These are phyloP conservation scores for Jacaranda mimosifolia DNA, from an alignment of 257 asterid species.

Conservation along the genomic window DNA sequence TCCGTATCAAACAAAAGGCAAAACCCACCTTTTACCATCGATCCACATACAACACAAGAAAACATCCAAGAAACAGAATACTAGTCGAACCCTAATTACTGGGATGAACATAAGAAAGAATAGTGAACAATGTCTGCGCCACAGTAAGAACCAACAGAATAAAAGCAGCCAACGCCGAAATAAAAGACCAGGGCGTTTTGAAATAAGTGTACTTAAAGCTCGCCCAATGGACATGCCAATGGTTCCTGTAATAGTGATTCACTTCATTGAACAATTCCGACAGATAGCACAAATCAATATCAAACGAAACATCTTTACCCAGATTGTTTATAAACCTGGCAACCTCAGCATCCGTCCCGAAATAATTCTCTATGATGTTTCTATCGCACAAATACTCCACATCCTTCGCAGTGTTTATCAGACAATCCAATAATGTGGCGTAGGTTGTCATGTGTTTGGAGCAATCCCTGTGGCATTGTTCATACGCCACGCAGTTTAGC, in stretches of 20 bases:
- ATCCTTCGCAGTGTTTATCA: constrained; percentile 67
- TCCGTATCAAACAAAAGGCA: too few relatives aligned
- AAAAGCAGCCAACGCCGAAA: constrained; percentile 82
- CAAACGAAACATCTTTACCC: constrained; percentile 86
- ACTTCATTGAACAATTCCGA: constrained; percentile 68
- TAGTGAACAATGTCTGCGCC: constrained; percentile 66
- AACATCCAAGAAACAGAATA: not conserved
- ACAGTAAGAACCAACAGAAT: constrained; percentile 69
- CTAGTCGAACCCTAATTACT: not conserved
- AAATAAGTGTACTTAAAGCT: constrained; percentile 84
- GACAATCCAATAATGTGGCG: constrained; percentile 72
- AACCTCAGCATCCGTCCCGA: constrained; percentile 81
- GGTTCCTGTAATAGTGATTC: constrained; percentile 60
- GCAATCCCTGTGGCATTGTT: constrained; percentile 71
- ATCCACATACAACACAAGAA: not conserved
- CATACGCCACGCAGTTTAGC: constrained; percentile 86
- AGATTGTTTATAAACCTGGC: constrained; percentile 69
- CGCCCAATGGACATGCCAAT: constrained; percentile 83
- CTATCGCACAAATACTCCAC: constrained; percentile 63
- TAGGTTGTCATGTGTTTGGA: constrained; percentile 85
- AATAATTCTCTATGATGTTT: constrained; percentile 73
- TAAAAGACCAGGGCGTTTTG: constrained; percentile 86
- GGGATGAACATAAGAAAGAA: constrained; percentile 52
- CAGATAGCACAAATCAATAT: constrained; percentile 64
- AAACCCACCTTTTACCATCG: not conserved